Percentiles rank a stretch among this genome's conserved stretches.
phyloP scores from a whole-genome alignment of 225 moss, liverwort and hornwort species.

The Thuidium tamariscinum region DNA sequence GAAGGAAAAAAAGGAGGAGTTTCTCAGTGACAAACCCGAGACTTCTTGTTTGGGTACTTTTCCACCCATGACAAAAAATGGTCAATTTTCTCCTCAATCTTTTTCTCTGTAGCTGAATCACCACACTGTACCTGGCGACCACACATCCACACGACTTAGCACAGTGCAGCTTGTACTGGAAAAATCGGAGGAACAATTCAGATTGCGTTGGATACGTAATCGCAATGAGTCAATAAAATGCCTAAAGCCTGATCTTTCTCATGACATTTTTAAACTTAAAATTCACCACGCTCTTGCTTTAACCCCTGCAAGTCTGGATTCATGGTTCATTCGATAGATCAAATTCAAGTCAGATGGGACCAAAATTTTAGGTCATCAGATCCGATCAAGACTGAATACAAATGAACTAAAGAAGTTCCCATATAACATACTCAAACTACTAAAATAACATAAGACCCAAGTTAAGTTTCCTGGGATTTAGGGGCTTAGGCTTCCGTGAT shows the following conservation, averaged over 20 bases:
- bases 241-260: neutral
- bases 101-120: conserved; percentile 78
- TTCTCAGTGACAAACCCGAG: conserved; percentile 37
- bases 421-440: neutral
- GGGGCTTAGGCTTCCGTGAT: neutral
- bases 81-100: conserved; percentile 95
- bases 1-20: neutral
- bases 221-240: neutral
- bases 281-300: neutral
- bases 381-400: neutral
- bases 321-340: neutral
- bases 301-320: neutral
- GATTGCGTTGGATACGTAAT: neutral
- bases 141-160: neutral
- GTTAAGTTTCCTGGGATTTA: too few relatives aligned
- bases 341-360: neutral
- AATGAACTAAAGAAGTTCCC: neutral
- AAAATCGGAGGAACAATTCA: neutral
- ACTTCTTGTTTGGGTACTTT: conserved; percentile 93
- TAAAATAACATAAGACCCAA: neutral
- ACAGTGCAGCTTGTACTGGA: neutral
- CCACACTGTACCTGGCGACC: conserved; percentile 73
- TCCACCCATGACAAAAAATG: conserved; percentile 93
- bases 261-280: too few relatives aligned
- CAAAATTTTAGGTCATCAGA: neutral